Conservation (phyloP, 75 land plant genomes). For the Selaginella tamariscina region DNA sequence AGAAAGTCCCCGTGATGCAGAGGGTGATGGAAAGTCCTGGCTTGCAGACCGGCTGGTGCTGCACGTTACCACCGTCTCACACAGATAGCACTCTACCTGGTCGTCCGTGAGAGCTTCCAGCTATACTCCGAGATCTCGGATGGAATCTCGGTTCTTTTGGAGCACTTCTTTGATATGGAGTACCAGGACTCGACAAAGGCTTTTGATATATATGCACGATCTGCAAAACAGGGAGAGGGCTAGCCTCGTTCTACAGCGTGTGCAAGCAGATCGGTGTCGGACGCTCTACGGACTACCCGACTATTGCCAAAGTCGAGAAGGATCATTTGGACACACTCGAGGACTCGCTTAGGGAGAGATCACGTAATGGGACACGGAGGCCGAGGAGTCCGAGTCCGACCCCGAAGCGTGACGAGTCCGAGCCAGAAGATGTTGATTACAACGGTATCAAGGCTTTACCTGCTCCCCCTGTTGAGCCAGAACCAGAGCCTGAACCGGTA, state of each 20-base stretch:
- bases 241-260: slow-evolving; percentile 41
- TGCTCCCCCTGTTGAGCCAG: slow-evolving; percentile 24
- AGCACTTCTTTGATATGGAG: slow-evolving; percentile 80
- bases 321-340: slow-evolving; percentile 65
- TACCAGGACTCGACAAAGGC: slow-evolving; percentile 48
- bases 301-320: slow-evolving; percentile 46
- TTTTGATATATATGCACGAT: slow-evolving; percentile 51
- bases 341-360: slow-evolving; percentile 52
- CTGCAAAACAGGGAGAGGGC: slow-evolving; percentile 70
- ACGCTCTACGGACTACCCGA: slow-evolving; percentile 64
- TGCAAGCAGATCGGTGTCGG: slow-evolving; percentile 74
- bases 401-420: slow-evolving; percentile 11
- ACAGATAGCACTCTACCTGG: slow-evolving; percentile 51
- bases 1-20: slow-evolving; percentile 46
- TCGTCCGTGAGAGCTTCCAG: slow-evolving; percentile 66
- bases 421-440: slow-evolving; percentile 22
- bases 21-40: slow-evolving; percentile 61
- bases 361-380: slow-evolving; percentile 9
- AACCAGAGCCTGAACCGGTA: slow-evolving; percentile 13
- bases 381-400: slow-evolving; percentile 33
- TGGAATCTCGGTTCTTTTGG: slow-evolving; percentile 53
- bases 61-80: slow-evolving; percentile 62
- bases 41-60: slow-evolving; percentile 75
- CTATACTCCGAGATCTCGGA: slow-evolving; percentile 65
- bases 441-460: slow-evolving; percentile 44